phyloP scores from a whole-genome alignment of 2,329 filamentous ascomycete genomes.

The Aureobasidium sp. region DNA sequence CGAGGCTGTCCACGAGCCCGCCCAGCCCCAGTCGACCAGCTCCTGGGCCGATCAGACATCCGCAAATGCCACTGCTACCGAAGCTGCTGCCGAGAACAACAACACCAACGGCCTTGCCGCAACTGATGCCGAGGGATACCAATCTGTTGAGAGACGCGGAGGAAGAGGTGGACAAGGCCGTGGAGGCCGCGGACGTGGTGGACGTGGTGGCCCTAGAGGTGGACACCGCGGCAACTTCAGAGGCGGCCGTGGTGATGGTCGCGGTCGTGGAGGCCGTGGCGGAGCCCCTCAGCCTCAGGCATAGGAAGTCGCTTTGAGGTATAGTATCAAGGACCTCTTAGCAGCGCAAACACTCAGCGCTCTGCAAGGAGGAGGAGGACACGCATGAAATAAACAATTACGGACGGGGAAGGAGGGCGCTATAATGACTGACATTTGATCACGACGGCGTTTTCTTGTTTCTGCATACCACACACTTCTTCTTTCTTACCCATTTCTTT shows the following conservation, averaged over 20 bases:
- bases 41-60: slow-evolving; percentile 76
- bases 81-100: slow-evolving; percentile 18
- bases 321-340: neutral
- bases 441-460: slow-evolving; percentile 12
- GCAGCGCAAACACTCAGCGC: neutral
- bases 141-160: slow-evolving; percentile 48
- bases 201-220: slow-evolving; percentile 33
- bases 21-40: slow-evolving; percentile 55
- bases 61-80: slow-evolving; percentile 16
- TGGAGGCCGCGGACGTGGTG: slow-evolving; percentile 33
- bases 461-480: neutral
- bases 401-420: neutral
- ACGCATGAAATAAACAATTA: neutral
- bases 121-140: slow-evolving; percentile 59
- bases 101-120: slow-evolving; percentile 27
- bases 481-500: neutral
- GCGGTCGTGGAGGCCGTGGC: slow-evolving; percentile 36
- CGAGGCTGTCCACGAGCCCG: slow-evolving; percentile 52
- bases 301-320: slow-evolving; percentile 7
- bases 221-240: slow-evolving; percentile 25
- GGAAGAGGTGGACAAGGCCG: slow-evolving; percentile 26
- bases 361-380: neutral
- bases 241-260: slow-evolving; percentile 25
- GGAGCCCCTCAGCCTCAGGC: slow-evolving; percentile 4
- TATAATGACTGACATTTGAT: slow-evolving; percentile 13